Evolutionary conservation across 2,329 filamentous ascomycete genomes (phyloP), one percentile per base, ranked within the genome.

Genomic region (Sporothrix brasiliensis): DNA sequence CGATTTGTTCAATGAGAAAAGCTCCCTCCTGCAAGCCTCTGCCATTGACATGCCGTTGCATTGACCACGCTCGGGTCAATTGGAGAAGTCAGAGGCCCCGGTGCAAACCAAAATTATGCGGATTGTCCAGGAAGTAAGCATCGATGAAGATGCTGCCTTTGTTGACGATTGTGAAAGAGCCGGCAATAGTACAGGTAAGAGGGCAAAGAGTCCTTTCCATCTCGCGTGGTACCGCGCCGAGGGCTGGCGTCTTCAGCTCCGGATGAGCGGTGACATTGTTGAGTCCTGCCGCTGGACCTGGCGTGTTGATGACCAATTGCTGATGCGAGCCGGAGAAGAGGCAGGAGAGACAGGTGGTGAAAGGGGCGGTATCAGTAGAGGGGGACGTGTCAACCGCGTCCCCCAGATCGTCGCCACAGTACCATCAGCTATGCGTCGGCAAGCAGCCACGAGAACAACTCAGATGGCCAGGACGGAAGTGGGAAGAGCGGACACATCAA

Each of bases 211-310:
- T 41, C 72, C 77, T 0, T 78, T 74, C 61, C 76, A 80, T 11
- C 74, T 80, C 24, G 77, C 80, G 2, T 82, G 80, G 79, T 70
- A 80, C 50, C 80, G 76, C 69, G 77, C 77, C 2, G 76, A 81
- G 69, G 80, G 80, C 2, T 81, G 80, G 80, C 76, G 79, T 24
- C 76, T 76, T 50, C 74, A 76, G 67, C 70, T 81, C 34, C 74
- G 75, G 4, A 76, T 73, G 54, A 76, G 77, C 3, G 76, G 77
- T 2, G 78, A 80, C 60, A 63, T 77, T 10, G 74, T 81, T 1
- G 79, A 81, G 74, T 73, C 73, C 74, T 74, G 75, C 10, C 73
- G 79, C 27, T 77, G 78, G 77, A 77, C 78, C 70, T 78, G 77
- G 76, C 72, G 74, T 44, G 34, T 77, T 21, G 75, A 76, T 7